Evolutionary conservation across 495 filamentous ascomycete species (phyloP).

Genomic region (Apodospora peruviana): DNA sequence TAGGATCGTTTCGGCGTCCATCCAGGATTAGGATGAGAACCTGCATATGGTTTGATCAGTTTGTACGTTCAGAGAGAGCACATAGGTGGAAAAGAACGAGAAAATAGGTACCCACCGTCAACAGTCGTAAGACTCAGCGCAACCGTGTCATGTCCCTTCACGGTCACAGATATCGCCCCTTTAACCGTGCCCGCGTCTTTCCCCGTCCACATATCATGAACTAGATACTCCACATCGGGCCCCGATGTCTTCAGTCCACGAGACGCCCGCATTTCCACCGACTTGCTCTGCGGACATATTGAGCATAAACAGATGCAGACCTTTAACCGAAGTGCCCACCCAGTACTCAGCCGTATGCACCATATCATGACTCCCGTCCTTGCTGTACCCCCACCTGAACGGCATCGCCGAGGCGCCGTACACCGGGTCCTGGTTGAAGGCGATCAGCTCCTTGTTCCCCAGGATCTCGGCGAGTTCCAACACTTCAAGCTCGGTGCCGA

Average conservation of each 20-base stretch:
- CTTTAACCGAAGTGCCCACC: slow-evolving; percentile 41
- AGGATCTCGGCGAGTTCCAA: slow-evolving; percentile 32
- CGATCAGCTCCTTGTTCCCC: slow-evolving; percentile 44
- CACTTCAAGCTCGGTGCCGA: too few relatives aligned
- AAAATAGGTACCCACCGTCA: too few relatives aligned
- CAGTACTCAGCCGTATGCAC: slow-evolving; percentile 58
- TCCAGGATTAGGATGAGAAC: too few relatives aligned
- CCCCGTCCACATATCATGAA: slow-evolving; percentile 14
- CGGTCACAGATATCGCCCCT: not conserved
- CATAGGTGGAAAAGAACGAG: too few relatives aligned
- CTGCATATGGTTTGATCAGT: too few relatives aligned
- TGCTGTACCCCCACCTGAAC: slow-evolving; percentile 60
- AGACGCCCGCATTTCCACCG: slow-evolving; percentile 37
- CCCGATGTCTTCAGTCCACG: slow-evolving; percentile 32
- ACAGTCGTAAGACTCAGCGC: slow-evolving; percentile 9
- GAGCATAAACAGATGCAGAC: slow-evolving; percentile 47
- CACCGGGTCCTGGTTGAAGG: slow-evolving; percentile 47
- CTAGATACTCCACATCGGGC: not conserved
- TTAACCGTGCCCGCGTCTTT: slow-evolving; percentile 2
- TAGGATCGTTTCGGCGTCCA: too few relatives aligned
- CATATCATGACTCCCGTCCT: slow-evolving; percentile 54
- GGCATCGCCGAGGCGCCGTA: slow-evolving; percentile 50
- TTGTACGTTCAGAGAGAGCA: too few relatives aligned
- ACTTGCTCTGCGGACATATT: slow-evolving; percentile 39
- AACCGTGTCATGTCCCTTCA: slow-evolving; percentile 7